Evolutionary conservation across 2,329 filamentous ascomycete species (phyloP), one percentile per base, ranked within the genome.

Genomic region (Calonectria fujianensis): DNA sequence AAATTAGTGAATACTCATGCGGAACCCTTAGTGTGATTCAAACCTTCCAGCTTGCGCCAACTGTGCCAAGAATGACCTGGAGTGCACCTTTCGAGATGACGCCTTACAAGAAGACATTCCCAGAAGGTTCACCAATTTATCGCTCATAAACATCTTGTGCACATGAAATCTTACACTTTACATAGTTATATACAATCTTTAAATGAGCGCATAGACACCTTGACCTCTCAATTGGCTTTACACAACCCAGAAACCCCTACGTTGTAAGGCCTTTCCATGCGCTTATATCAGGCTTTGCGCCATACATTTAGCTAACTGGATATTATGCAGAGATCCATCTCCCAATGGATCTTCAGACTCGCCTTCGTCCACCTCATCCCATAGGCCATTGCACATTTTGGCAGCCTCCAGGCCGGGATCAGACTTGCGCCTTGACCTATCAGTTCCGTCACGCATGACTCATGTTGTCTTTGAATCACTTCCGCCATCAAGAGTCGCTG

Each of bases 51-150:
- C 59, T 1, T 64, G 59, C 9, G 39, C 59, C 59, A 64, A 64
- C 18, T 64, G 59, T n/a, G 59, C 59, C 37, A 64, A 64, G 39
- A 64, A 32, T n/a, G 59, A 64, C 37, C 20, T 64, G 13, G 59
- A 64, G 59, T 64, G 59, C 59, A 64, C 59, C 29, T 64, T 64
- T 64, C 59, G 59, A 41, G 59, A 64, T 64, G 59, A 64, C 18
- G 59, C 59, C 59, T 64, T 64, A 14, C 59, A 64, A 64, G 59
- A 64, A 31, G 59, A 64, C 16, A 64, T 64, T 32, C 59, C 59
- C 16, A 64, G 59, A 64, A 64, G 59, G 59, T 64, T 32, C 7
- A 11, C n/a, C 27, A 39, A 39, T 64, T 1, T 45, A 2, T 35
- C 27, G 13, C 13, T 10, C 4, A 45, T n/a, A 20, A 63, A 24